Evolutionary conservation across 192 early-diverging fungal genomes (phyloP).

Genomic region (Phycomyces blakesleeanus): DNA sequence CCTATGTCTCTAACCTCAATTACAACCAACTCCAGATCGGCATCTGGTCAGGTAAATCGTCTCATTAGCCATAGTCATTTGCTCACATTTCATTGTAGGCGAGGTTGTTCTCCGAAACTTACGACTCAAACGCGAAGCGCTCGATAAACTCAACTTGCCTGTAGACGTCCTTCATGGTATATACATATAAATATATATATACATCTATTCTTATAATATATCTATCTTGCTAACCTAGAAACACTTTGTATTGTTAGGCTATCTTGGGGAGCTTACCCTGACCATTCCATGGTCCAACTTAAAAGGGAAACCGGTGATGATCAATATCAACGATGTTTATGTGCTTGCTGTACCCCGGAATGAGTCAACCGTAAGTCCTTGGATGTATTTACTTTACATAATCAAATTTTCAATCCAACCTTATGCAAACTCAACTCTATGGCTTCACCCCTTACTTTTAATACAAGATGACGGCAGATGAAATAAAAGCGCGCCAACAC

Average conservation of each 20-base stretch:
- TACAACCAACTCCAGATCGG: constrained; percentile 92
- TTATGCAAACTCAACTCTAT: not conserved
- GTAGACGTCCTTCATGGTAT: constrained; percentile 84
- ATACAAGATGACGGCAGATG: constrained; percentile 69
- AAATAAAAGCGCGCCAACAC: constrained; percentile 72
- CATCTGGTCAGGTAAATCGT: constrained; percentile 87
- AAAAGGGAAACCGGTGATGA: constrained; percentile 88
- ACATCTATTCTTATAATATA: too few relatives aligned
- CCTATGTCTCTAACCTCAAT: constrained; percentile 93
- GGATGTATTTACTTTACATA: not conserved
- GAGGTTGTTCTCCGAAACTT: constrained; percentile 95
- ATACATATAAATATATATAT: not conserved
- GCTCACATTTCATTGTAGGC: constrained; percentile 47
- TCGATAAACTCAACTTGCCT: constrained; percentile 92
- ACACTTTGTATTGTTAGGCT: constrained; percentile 64
- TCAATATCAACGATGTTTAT: constrained; percentile 86
- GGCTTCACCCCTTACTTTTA: not conserved
- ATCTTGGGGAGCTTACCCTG: constrained; percentile 87
- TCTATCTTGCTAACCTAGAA: not conserved
- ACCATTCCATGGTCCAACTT: constrained; percentile 98
- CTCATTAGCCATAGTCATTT: too few relatives aligned
- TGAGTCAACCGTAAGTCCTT: constrained; percentile 53
- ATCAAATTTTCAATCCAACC: not conserved
- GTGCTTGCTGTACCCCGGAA: constrained; percentile 80
- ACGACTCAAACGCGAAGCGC: constrained; percentile 79